phyloP scores from a whole-genome alignment of 108 stramenopile genomes.

The Cyclotella choctawhatcheeana region DNA sequence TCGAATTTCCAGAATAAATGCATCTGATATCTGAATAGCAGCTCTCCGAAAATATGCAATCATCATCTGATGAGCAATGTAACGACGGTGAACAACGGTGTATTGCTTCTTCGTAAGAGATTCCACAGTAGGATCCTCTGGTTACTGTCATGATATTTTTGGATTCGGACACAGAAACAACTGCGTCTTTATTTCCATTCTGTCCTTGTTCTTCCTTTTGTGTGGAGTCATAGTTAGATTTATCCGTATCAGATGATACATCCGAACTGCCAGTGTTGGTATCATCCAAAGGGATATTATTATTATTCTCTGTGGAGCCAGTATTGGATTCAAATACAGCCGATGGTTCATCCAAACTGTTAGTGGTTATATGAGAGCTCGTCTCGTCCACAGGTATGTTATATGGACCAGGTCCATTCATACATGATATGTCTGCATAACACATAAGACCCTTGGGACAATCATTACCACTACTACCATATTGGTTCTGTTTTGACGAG shows the following conservation, averaged over 20 bases:
- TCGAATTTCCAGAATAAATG: background rate
- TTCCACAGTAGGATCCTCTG: background rate
- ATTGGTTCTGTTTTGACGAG: background rate
- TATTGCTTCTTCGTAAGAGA: background rate
- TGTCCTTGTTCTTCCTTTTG: too few species aligned
- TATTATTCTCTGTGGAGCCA: too few species aligned
- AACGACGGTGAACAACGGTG: background rate
- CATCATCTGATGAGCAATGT: background rate
- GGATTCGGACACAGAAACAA: background rate
- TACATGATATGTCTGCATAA: background rate
- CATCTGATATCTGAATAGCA: background rate
- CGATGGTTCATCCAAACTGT: too few species aligned
- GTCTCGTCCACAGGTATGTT: too few species aligned
- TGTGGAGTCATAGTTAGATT: too few species aligned
- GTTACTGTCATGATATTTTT: constrained; percentile 1
- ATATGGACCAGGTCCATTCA: constrained; percentile 3
- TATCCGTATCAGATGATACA: background rate
- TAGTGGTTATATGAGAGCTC: too few species aligned
- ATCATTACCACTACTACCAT: constrained; percentile 6
- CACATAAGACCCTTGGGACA: constrained; percentile 2
- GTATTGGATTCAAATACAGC: too few species aligned
- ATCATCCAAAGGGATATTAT: too few species aligned
- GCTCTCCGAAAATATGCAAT: background rate
- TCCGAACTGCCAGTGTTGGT: too few species aligned
- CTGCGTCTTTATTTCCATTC: background rate